phyloP scores from a whole-genome alignment of 306 rosid species.

The Herpetospermum pedunculosum region DNA sequence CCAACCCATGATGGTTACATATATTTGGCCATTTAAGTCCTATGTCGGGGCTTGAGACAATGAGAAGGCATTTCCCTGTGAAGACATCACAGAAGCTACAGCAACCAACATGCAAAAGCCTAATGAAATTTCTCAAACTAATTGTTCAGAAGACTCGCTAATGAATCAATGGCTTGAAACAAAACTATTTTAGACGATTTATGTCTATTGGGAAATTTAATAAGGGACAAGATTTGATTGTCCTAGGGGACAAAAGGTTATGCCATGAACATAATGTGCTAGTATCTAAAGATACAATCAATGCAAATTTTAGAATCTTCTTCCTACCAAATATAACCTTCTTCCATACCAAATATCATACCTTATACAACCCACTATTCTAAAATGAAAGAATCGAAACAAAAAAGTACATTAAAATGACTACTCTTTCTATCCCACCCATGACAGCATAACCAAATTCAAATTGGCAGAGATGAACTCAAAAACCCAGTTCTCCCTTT shows the following conservation, averaged over 20 bases:
- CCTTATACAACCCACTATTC: background rate
- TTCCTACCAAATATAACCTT: background rate
- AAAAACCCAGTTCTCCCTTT: background rate
- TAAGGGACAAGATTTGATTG: background rate
- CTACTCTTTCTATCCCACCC: background rate
- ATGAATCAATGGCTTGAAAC: background rate
- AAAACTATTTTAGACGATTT: background rate
- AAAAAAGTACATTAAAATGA: background rate
- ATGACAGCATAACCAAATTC: background rate
- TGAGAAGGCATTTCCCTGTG: background rate
- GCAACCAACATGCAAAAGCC: background rate
- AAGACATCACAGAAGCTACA: background rate
- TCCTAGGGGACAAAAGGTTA: too few relatives aligned
- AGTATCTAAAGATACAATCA: background rate
- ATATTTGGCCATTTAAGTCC: background rate
- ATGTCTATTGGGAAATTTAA: background rate
- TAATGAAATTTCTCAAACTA: background rate
- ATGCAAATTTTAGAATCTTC: background rate
- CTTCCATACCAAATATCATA: background rate
- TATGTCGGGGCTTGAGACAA: background rate
- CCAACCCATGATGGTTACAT: too few relatives aligned
- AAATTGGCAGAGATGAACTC: background rate
- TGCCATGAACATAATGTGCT: background rate
- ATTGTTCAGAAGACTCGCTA: background rate
- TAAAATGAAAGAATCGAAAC: background rate